phyloP scores from a whole-genome alignment of 768 basidiomycete species.

The Zangia roseola region DNA sequence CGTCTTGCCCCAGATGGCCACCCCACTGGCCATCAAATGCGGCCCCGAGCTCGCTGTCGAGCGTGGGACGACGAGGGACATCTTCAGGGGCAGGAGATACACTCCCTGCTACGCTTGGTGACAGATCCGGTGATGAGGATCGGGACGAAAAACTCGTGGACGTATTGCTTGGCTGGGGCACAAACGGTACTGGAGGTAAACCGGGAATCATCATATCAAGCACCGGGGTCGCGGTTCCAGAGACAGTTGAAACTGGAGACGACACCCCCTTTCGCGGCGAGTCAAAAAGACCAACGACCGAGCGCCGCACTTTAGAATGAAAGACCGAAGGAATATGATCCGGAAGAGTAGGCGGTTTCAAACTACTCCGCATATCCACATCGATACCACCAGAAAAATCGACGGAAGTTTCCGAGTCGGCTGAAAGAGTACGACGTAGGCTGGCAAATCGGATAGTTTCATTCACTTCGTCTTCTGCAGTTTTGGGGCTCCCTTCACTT shows the following conservation, averaged over 20 bases:
- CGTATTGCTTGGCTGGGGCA: constrained; percentile 31
- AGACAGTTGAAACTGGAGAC: constrained; percentile 9
- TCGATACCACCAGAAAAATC: constrained; percentile 22
- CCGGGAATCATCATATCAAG: constrained; percentile 34
- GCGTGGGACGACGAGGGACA: constrained; percentile 31
- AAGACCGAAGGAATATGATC: constrained; percentile 19
- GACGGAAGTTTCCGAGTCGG: constrained; percentile 19
- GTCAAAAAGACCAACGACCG: constrained; percentile 65
- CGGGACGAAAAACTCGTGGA: constrained; percentile 18
- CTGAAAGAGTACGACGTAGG: constrained; percentile 25
- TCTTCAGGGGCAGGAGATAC: constrained; percentile 7
- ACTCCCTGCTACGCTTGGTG: constrained; percentile 4
- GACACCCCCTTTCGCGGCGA: constrained; percentile 15
- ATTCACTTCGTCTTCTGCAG: constrained; percentile 29
- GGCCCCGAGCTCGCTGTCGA: constrained; percentile 60
- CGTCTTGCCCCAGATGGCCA: constrained; percentile 1
- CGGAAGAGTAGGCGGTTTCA: constrained; percentile 11
- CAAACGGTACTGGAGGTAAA: constrained; percentile 33
- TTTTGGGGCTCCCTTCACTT: constrained; percentile 31
- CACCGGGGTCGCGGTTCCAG: constrained; percentile 20
- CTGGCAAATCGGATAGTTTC: constrained; percentile 33
- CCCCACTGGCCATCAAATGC: constrained; percentile 38
- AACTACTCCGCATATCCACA: constrained; percentile 26
- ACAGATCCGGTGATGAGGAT: constrained; percentile 20
- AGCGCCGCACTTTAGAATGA: constrained; percentile 42